Percentiles rank a stretch among this genome's conserved stretches.
These are phyloP conservation scores for Angomonas deanei DNA, from an alignment of 208 protist genomes.

Conservation along the genomic window DNA sequence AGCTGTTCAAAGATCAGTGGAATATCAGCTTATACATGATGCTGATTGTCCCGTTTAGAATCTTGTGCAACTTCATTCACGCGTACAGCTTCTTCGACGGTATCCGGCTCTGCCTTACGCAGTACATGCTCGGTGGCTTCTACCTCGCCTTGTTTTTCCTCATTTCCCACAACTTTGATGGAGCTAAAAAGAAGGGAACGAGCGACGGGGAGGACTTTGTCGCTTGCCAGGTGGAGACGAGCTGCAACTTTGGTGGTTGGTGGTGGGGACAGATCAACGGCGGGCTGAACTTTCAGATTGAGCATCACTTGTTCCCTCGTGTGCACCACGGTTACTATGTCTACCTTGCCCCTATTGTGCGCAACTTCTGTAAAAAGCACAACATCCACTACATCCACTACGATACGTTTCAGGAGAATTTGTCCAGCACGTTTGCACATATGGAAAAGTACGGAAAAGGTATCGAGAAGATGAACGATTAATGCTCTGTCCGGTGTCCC, in stretches of 20 bases:
- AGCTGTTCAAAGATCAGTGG: conserved; percentile 52
- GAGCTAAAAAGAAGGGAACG: conserved; percentile 55
- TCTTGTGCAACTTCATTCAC: conserved; percentile 53
- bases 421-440: conserved; percentile 53
- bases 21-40: conserved; percentile 42
- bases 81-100: conserved; percentile 34
- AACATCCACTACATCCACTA: conserved; percentile 65
- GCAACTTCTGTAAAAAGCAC: conserved; percentile 50
- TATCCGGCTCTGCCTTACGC: conserved; percentile 35
- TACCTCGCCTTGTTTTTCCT: conserved; percentile 83
- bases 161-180: conserved; percentile 77
- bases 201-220: conserved; percentile 56
- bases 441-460: conserved; percentile 55
- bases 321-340: conserved; percentile 80
- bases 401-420: conserved; percentile 65
- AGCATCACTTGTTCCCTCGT: conserved; percentile 86
- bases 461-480: conserved; percentile 26
- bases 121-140: conserved; percentile 69
- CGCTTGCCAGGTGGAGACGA: conserved; percentile 57
- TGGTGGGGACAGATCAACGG: conserved; percentile 75
- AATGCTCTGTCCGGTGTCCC: not conserved
- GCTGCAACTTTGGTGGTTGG: conserved; percentile 73
- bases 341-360: conserved; percentile 67
- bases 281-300: conserved; percentile 86
- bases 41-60: conserved; percentile 46